phyloP scores from a whole-genome alignment of 805 yeast genomes.

The Candida caryicola region DNA sequence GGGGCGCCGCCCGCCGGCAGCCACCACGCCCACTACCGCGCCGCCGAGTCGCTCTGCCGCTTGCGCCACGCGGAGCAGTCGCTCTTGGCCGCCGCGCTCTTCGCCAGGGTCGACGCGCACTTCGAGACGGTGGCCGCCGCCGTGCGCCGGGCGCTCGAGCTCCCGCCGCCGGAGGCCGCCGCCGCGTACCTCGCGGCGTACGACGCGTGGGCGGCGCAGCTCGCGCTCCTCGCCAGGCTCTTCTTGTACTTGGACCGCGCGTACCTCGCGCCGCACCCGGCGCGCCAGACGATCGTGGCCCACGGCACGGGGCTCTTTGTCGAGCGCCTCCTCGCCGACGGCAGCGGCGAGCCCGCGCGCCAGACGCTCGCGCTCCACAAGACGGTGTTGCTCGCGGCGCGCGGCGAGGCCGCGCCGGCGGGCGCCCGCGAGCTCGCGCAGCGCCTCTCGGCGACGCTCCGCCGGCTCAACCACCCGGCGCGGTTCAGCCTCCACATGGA shows the following conservation, averaged over 20 bases:
- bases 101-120: constrained; percentile 17
- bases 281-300: constrained; percentile 23
- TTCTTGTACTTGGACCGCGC: constrained; percentile 36
- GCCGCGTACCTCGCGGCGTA: constrained; percentile 14
- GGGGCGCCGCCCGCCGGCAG: constrained; percentile 16
- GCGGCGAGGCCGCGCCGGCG: constrained; percentile 8
- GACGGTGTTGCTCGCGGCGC: constrained; percentile 5
- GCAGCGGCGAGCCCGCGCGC: neutral
- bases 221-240: constrained; percentile 25
- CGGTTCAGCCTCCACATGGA: constrained; percentile 11
- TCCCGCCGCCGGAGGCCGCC: neutral
- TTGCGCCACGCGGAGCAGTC: constrained; percentile 34
- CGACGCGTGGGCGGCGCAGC: constrained; percentile 22
- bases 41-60: constrained; percentile 32
- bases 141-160: neutral
- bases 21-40: constrained; percentile 23
- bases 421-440: constrained; percentile 5
- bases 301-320: constrained; percentile 23
- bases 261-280: constrained; percentile 33
- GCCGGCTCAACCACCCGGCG: constrained; percentile 19
- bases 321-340: constrained; percentile 11
- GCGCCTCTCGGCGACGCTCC: constrained; percentile 16
- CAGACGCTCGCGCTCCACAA: constrained; percentile 11
- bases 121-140: constrained; percentile 10
- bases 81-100: constrained; percentile 19